These are phyloP conservation scores for Cavenderia fasciculata DNA, from an alignment of 78 protist species.

Conservation along the genomic window DNA sequence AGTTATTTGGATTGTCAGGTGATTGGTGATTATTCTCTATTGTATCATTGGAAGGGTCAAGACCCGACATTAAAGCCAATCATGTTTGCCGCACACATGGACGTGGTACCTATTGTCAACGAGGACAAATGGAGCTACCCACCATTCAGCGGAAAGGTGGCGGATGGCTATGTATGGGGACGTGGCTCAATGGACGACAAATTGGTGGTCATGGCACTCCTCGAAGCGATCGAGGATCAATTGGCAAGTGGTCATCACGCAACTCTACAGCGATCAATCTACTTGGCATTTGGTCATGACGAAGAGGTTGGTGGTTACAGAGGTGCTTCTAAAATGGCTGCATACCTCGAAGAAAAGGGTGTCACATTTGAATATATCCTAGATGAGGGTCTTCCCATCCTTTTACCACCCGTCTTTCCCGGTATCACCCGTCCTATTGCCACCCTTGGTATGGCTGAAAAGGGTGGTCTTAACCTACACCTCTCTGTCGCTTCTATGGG, in stretches of 20 bases:
- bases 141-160: slow-evolving; percentile 48
- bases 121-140: slow-evolving; percentile 32
- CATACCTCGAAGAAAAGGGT: background rate
- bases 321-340: slow-evolving; percentile 26
- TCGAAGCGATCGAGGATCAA: slow-evolving; percentile 45
- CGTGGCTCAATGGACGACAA: slow-evolving; percentile 71
- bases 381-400: slow-evolving; percentile 47
- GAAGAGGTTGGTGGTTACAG: slow-evolving; percentile 46
- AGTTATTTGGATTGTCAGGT: slow-evolving; percentile 3
- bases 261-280: slow-evolving; percentile 36
- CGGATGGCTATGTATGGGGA: slow-evolving; percentile 43
- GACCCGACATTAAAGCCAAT: slow-evolving; percentile 38
- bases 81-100: slow-evolving; percentile 22
- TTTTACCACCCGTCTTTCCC: slow-evolving; percentile 9
- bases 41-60: slow-evolving; percentile 46
- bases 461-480: slow-evolving; percentile 25
- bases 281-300: slow-evolving; percentile 73
- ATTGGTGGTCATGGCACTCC: slow-evolving; percentile 10
- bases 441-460: slow-evolving; percentile 33
- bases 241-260: slow-evolving; percentile 22
- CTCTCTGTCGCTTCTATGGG: slow-evolving; percentile 11
- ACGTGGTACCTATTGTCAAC: slow-evolving; percentile 52
- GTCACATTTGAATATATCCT: slow-evolving; percentile 9
- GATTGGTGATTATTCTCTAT: slow-evolving; percentile 2
- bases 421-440: background rate